Evolutionary conservation across 2,329 filamentous ascomycete genomes (phyloP).

Genomic region (Aspergillus quadrilineatus): DNA sequence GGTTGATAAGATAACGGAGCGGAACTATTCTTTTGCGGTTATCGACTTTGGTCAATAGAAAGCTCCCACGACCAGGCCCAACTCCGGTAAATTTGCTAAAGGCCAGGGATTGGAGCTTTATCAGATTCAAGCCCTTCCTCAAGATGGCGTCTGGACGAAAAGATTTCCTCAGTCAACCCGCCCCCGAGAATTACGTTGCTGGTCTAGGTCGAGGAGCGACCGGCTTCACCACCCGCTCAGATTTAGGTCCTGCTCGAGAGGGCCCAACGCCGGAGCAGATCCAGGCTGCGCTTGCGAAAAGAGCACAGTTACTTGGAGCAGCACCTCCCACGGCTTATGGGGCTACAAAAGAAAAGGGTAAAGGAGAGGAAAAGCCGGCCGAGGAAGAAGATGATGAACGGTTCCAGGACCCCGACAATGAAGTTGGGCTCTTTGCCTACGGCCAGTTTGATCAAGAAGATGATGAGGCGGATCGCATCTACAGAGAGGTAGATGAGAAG

Average conservation of each 20-base stretch:
- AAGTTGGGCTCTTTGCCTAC: slow-evolving; percentile 90
- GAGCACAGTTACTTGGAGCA: slow-evolving; percentile 76
- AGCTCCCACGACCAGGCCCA: not conserved
- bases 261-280: slow-evolving; percentile 97
- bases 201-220: slow-evolving; percentile 97
- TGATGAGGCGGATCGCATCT: slow-evolving; percentile 95
- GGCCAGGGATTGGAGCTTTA: not conserved
- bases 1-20: slow-evolving; percentile 23
- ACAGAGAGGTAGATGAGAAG: slow-evolving; percentile 91
- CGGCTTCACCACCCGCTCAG: slow-evolving; percentile 94
- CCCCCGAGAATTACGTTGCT: slow-evolving; percentile 86
- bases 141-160: slow-evolving; percentile 63
- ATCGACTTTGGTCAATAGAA: slow-evolving; percentile 2
- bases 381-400: slow-evolving; percentile 75
- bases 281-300: slow-evolving; percentile 93
- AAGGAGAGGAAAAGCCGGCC: slow-evolving; percentile 63
- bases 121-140: slow-evolving; percentile 12
- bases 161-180: slow-evolving; percentile 86
- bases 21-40: slow-evolving; percentile 20
- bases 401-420: slow-evolving; percentile 95
- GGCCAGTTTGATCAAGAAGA: slow-evolving; percentile 97
- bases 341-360: slow-evolving; percentile 65
- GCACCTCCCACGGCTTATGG: slow-evolving; percentile 74
- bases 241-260: slow-evolving; percentile 91
- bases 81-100: not conserved